These are phyloP conservation scores for Hura crepitans DNA, from an alignment of 441 rosid genomes.

Conservation along the genomic window DNA sequence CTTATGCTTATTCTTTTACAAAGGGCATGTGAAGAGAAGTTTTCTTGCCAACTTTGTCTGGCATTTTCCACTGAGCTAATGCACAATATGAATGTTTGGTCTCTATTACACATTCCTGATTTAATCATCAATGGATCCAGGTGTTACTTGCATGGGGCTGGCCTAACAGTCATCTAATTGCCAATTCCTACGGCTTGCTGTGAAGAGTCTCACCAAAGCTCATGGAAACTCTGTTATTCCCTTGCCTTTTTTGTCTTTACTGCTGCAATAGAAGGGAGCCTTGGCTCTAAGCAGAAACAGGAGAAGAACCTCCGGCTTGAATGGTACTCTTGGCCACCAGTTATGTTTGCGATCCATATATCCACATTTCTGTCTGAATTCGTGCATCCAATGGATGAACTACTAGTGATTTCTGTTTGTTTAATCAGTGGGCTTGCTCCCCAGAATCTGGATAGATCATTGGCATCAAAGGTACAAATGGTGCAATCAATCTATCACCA, in stretches of 20 bases:
- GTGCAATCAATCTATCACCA: background rate
- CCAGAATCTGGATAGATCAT: background rate
- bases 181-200: conserved; percentile 52
- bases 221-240: conserved; percentile 42
- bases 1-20: conserved; percentile 76
- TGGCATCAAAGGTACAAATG: background rate
- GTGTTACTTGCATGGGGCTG: conserved; percentile 63
- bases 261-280: conserved; percentile 89
- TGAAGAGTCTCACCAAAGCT: conserved; percentile 61
- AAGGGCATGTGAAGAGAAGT: conserved; percentile 86
- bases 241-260: conserved; percentile 57
- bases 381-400: background rate
- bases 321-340: conserved; percentile 97
- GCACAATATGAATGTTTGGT: background rate
- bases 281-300: conserved; percentile 73
- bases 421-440: background rate
- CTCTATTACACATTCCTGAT: conserved; percentile 7
- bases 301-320: conserved; percentile 71
- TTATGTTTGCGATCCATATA: conserved; percentile 32
- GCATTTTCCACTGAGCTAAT: conserved; percentile 59
- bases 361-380: background rate
- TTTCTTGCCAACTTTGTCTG: conserved; percentile 59
- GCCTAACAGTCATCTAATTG: conserved; percentile 56
- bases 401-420: background rate
- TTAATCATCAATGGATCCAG: conserved; percentile 36